These are phyloP conservation scores for Mortierella antarctica DNA, from an alignment of 192 early-diverging fungal genomes.

Conservation along the genomic window DNA sequence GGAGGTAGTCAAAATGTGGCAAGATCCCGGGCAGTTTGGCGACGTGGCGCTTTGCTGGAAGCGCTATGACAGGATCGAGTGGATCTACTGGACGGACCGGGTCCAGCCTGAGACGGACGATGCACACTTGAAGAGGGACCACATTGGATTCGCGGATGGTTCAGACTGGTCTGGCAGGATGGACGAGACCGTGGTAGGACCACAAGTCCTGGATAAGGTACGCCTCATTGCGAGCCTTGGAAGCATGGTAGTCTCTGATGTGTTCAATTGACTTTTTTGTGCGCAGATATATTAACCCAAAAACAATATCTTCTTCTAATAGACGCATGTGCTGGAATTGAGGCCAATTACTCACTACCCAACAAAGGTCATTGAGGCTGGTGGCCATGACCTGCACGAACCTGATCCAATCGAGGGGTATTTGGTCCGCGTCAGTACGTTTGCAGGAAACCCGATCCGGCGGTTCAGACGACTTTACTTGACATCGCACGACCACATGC, in stretches of 20 bases:
- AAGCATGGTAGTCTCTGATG: background rate
- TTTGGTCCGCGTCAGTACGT: slow-evolving; percentile 45
- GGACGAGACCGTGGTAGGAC: slow-evolving; percentile 43
- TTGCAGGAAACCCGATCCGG: slow-evolving; percentile 37
- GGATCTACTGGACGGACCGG: slow-evolving; percentile 48
- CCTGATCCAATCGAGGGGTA: slow-evolving; percentile 55
- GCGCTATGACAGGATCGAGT: slow-evolving; percentile 56
- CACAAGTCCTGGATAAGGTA: slow-evolving; percentile 57
- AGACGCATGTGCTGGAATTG: slow-evolving; percentile 54
- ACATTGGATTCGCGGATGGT: slow-evolving; percentile 48
- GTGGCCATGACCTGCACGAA: slow-evolving; percentile 26
- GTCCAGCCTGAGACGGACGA: slow-evolving; percentile 29
- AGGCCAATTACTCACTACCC: slow-evolving; percentile 54
- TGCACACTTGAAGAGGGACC: slow-evolving; percentile 31
- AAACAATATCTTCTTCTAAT: background rate
- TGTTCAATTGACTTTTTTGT: background rate
- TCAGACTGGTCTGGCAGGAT: slow-evolving; percentile 39
- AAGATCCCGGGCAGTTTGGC: slow-evolving; percentile 26
- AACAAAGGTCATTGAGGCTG: slow-evolving; percentile 8
- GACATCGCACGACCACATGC: slow-evolving; percentile 53
- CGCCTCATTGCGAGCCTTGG: background rate
- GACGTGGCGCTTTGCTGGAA: slow-evolving; percentile 58
- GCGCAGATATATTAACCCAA: background rate
- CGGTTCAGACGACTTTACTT: slow-evolving; percentile 47
- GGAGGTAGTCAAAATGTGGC: slow-evolving; percentile 48